Base-by-base conservation (phyloP, 768 basidiomycete species). In the Phaeolepiota aurea region DNA sequence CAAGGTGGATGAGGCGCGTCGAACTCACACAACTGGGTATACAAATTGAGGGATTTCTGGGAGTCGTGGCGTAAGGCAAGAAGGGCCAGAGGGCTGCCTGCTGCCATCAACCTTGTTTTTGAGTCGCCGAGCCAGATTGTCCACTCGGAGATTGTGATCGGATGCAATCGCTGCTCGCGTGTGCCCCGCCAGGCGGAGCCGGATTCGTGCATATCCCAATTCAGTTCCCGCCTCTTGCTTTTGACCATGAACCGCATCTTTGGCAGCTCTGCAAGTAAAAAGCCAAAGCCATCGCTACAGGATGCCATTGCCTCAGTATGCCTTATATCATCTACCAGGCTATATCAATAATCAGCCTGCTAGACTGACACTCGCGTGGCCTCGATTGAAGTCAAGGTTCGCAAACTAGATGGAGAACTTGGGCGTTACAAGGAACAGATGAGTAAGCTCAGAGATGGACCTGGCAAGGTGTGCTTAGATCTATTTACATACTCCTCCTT, bases 391-490 rank as follows among this genome's bases (percentile, higher is more conserved):
- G 93, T 97, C 58, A 99, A 98, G 69, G 69, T 99, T 51, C 86
- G 84, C 66, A 99, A 98, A 61, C 74, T 99, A 20, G 93, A 98
- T 54, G 93, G 82, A 3, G 96, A 99, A 56, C 75, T 99, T 14
- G 71, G 69, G 36, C 72, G 87, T 28, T 97, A 96, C 69, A 91
- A 92, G 61, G 90, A 93, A 41, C 96, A 98, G 64, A 89, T 99
- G 87, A 74, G 79, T 52, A 94, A 90, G 63, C 69, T 99, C 57
- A 72, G 90, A 16, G 84, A 82, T 49, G 96, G 96, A 0, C 92
- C 96, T 18, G 94, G 94, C 38, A 99, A 96, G 79, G 93, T 93
- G 50, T 37, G 65, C 49, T 12, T 3, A 21, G 12, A 14, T 9
- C 19, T 38, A 22, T 16, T 16, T 37, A 42, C 35, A 21, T 37